Evolutionary conservation across 2,329 filamentous ascomycete genomes (phyloP), one percentile per base, ranked within the genome.

Genomic region (Trichoderma brevicompactum): DNA sequence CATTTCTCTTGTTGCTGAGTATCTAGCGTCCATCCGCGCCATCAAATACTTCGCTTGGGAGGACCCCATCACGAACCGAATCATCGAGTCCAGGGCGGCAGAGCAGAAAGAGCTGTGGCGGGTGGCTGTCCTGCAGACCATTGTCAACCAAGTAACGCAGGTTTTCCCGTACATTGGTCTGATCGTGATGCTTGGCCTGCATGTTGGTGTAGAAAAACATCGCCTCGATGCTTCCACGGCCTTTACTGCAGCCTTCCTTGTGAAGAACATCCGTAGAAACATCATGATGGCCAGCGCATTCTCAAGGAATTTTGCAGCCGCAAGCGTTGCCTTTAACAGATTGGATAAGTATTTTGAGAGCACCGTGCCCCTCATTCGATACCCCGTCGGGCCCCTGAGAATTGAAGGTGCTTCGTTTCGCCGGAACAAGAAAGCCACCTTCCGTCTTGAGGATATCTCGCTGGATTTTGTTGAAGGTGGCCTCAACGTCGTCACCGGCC

Each of bases 21-120:
- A 86, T 68, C 77, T 87, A 32, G 76, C 80, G 32, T 85, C 85
- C 7, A 86, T 87, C 64, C 80, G 82, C 10, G 83, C 83, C 15
- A 81, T 87, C 74, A 87, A 87, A 70, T 87, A 86, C 69, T 87
- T 87, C 72, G 83, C 83, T 2, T 87, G 85, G 85, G 85, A 87
- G 70, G 78, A 80, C 17, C 79, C 82, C 38, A 81, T 85, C 67
- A 79, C 81, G 10, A 76, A 80, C n/a, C 81, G 79, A 58, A 81
- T 87, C 64, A 78, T 83, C 36, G 74, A 79, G 5, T 79, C 83
- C 10, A 81, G 85, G 2, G 71, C 75, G 13, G 74, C 78, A 2
- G 85, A 87, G 70, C 85, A 87, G 67, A 81, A 80, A 48, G 79
- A 81, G 43, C 78, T 86, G 23, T 87, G 85, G 85, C 76, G 73